Base-by-base conservation (phyloP, 164 flowering plant genomes). In the Saururus chinensis region DNA sequence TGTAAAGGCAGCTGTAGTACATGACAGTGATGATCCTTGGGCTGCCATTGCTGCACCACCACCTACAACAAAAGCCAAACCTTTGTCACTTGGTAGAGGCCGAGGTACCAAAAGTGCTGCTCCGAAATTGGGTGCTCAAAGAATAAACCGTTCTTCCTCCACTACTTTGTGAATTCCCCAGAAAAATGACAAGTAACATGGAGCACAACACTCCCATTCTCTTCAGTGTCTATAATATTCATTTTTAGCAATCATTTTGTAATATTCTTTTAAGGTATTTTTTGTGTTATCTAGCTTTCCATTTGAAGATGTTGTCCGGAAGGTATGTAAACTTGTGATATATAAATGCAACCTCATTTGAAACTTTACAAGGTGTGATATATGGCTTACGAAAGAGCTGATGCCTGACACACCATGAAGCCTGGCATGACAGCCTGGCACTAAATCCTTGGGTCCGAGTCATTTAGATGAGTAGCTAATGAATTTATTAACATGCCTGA, bases 31-130 rank as follows among this genome's bases (percentile, higher is more conserved):
- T 48, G 95, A 92, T 51, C 91, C 89, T 0, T 89, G 98, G 98
- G 92, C 87, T 30, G 80, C 96, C 57, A 93, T 93, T 68, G 98
- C 98, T 64, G 98, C 98, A 66, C 98, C 98, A 8, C 79, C 87
- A 45, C 98, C 98, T 5, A 74, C 84, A 0, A 85, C 96, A 19
- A 82, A 74, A 60, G 92, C 83, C 53, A 88, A 82, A 66, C 98
- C 97, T 16, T 69, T 92, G 53, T 69, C 88, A 23, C 68, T 77
- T 64, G 84, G 88, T 13, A 74, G 95, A 77, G 95, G 95, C 26
- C 73, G 96, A 66, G 91, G 84, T 40, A 68, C 72, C 10, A 92
- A 83, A 76, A 67, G 85, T 37, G 74, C 84, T 52, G 76, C 61
- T 7, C 9, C 81, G 7, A 89, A 74, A 69, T 66, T 90, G 66